Evolutionary conservation across 2,329 filamentous ascomycete species (phyloP), one percentile per base, ranked within the genome.

Genomic region (Diaporthe australafricana): DNA sequence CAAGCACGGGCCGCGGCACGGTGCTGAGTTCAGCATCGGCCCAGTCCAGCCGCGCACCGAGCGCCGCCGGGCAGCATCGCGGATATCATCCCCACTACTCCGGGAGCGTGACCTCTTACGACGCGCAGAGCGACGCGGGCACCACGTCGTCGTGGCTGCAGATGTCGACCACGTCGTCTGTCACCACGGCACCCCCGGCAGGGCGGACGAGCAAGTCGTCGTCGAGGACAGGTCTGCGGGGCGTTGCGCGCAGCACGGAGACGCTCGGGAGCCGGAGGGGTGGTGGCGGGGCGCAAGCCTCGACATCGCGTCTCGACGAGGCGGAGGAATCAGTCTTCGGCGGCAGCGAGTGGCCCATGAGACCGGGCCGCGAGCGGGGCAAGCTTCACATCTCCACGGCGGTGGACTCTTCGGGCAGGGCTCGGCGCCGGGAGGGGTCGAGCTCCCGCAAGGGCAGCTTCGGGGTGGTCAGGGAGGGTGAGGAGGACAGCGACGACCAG

Each of bases 51-150:
- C 75, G 14, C 74, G 80, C 56, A 5, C 67, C 53, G 42, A 56
- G 50, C 38, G 66, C 55, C 30, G 38, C 53, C 25, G 53, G 20
- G 27, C 42, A 60, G 66, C 38, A 35, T 25, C 67, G 67, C 22
- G 53, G 53, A 1, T 48, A 60, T 22, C 17, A 48, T 20, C 42
- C 57, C 45, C 77, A 76, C 70, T 80, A 79, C 27, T 73, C 74
- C 8, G 76, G 74, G 25, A 80, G 78, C 56, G 77, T 78, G 5
- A 66, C 77, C 50, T 79, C 79, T 9, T 69, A 60, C 14, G 67
- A 69, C 53, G 67, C 67, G 16, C 30, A 14, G 53, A 69, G 67
- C 32, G 53, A 69, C 53, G 27, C 42, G 22, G 67, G 67, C 32
- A 69, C 66, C 7, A 57, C 66, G 8, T 68, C 66, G 20, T 68